phyloP scores from a whole-genome alignment of 176 grass and related monocot species.

The Carex myosuroides region DNA sequence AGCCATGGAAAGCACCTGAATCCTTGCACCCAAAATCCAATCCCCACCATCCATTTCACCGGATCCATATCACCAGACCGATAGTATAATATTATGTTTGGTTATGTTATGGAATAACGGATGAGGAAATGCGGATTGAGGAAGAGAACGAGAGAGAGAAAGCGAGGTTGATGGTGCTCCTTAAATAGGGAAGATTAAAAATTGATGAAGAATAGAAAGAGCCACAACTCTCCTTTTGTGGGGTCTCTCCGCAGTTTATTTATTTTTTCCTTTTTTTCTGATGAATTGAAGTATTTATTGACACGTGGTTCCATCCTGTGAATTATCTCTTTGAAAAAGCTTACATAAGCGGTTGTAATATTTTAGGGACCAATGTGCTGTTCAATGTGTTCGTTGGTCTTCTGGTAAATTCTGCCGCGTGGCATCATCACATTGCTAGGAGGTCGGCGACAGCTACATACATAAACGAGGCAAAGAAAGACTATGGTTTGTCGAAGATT shows the following conservation, averaged over 20 bases:
- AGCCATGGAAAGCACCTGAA: slow-evolving; percentile 91
- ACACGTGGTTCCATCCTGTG: not conserved
- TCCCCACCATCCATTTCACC: slow-evolving; percentile 54
- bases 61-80: slow-evolving; percentile 17
- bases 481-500: not conserved
- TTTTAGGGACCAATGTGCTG: not conserved
- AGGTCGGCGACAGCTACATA: not conserved
- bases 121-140: not conserved
- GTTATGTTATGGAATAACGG: not conserved
- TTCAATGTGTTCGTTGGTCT: not conserved
- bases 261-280: not conserved
- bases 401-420: not conserved
- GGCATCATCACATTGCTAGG: not conserved
- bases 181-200: not conserved
- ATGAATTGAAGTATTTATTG: not conserved
- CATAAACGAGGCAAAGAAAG: not conserved
- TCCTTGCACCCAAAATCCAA: slow-evolving; percentile 93
- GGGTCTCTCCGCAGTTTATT: not conserved
- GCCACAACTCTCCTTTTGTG: not conserved
- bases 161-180: not conserved
- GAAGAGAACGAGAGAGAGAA: not conserved
- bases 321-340: not conserved
- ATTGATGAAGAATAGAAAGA: not conserved
- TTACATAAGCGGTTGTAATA: not conserved
- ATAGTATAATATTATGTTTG: not conserved